These are phyloP conservation scores for Claviceps fusiformis DNA, from an alignment of 2,329 filamentous ascomycete species.

Conservation along the genomic window DNA sequence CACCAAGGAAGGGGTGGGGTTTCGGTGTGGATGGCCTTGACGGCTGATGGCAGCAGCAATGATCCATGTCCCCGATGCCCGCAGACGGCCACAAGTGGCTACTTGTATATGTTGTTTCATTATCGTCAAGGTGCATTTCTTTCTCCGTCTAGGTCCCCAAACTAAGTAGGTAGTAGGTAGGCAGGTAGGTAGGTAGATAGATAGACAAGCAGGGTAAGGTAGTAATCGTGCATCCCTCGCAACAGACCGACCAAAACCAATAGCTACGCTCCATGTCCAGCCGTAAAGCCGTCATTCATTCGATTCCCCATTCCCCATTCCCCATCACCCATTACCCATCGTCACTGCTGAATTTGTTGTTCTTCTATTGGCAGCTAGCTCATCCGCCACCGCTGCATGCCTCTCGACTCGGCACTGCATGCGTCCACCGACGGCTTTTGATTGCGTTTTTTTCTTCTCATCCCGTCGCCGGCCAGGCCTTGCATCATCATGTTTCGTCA, in stretches of 20 bases:
- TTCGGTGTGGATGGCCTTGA: no score
- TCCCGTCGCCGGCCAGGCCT: no score
- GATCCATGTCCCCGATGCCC: no score
- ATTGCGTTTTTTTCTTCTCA: no score
- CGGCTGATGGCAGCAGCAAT: no score
- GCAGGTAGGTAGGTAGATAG: no score
- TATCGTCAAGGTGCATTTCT: constrained; percentile 2
- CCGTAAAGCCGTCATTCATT: background rate
- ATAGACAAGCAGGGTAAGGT: no score
- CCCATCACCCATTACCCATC: background rate
- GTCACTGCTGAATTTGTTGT: background rate
- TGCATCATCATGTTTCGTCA: constrained; percentile 1
- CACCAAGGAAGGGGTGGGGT: no score
- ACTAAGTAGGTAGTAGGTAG: no score
- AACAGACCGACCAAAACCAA: background rate
- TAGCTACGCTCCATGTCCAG: background rate
- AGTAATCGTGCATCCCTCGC: background rate
- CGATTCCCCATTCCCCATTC: no score
- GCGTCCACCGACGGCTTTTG: constrained; percentile 1
- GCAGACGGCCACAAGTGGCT: no score
- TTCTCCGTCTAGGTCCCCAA: background rate
- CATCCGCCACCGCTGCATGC: background rate
- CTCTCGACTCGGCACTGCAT: constrained; percentile 1
- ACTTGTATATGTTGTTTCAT: background rate
- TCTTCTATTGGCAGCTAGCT: background rate